These are phyloP conservation scores for Botrytis sinoallii DNA, from an alignment of 2,329 filamentous ascomycete species.

Conservation along the genomic window DNA sequence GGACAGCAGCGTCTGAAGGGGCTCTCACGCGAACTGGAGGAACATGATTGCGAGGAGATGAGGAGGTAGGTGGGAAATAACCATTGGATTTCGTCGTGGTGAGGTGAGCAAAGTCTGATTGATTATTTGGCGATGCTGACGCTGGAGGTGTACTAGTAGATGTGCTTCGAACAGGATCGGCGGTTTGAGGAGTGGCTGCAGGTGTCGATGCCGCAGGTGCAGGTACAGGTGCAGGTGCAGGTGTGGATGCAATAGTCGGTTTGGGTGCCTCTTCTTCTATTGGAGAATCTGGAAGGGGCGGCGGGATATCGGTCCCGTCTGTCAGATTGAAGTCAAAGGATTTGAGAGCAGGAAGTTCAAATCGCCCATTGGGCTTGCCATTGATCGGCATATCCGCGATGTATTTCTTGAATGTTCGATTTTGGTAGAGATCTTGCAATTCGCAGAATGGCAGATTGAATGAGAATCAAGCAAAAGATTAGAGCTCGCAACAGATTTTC, in stretches of 20 bases:
- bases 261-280: slow-evolving; percentile 30
- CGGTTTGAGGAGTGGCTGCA: background rate
- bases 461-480: too few species aligned
- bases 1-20: slow-evolving; percentile 24
- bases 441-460: background rate
- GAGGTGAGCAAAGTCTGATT: slow-evolving; percentile 3
- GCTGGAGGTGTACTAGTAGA: background rate
- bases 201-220: slow-evolving; percentile 13
- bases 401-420: background rate
- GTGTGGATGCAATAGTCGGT: slow-evolving; percentile 22
- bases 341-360: slow-evolving; percentile 36
- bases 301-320: slow-evolving; percentile 39
- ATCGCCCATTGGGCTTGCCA: slow-evolving; percentile 35
- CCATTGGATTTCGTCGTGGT: slow-evolving; percentile 4
- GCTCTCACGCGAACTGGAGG: background rate
- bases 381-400: slow-evolving; percentile 29
- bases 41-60: slow-evolving; percentile 2
- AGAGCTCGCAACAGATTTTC: background rate
- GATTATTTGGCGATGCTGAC: slow-evolving; percentile 9
- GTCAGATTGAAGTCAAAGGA: slow-evolving; percentile 38
- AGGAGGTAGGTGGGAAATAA: background rate
- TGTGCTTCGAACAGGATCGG: background rate
- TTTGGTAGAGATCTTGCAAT: background rate
- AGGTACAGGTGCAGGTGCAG: slow-evolving; percentile 11
- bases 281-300: slow-evolving; percentile 37